These are phyloP conservation scores for Hyaloscypha bicolor DNA, from an alignment of 495 filamentous ascomycete genomes.

Conservation along the genomic window DNA sequence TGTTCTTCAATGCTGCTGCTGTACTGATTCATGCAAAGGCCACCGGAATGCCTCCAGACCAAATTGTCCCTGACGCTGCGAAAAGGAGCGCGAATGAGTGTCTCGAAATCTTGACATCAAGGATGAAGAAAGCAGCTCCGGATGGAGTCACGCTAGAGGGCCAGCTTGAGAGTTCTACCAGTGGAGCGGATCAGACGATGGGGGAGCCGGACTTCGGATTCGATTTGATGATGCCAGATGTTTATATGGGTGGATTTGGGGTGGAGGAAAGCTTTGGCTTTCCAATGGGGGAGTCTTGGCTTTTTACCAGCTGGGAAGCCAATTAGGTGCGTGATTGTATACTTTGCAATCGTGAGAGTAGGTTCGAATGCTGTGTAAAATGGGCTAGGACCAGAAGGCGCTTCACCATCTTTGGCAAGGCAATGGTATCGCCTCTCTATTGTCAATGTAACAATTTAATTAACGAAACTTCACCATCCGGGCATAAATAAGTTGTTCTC, in stretches of 20 bases:
- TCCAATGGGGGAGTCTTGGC: background rate
- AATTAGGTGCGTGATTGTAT: background rate
- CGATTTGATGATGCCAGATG: constrained; percentile 26
- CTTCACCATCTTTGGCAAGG: too few relatives aligned
- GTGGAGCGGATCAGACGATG: background rate
- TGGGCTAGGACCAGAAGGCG: background rate
- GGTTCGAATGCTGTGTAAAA: background rate
- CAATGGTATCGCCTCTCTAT: too few relatives aligned
- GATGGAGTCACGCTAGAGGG: background rate
- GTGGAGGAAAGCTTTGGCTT: background rate
- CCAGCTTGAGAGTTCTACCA: background rate
- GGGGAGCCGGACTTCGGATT: constrained; percentile 8
- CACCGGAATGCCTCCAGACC: constrained; percentile 34
- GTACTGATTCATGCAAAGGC: constrained; percentile 39
- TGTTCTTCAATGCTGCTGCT: constrained; percentile 30
- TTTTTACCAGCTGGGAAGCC: background rate
- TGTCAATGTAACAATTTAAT: too few relatives aligned
- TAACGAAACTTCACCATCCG: too few relatives aligned
- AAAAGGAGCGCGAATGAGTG: constrained; percentile 29
- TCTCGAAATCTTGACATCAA: constrained; percentile 12
- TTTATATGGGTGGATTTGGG: background rate
- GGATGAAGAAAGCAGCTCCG: constrained; percentile 8
- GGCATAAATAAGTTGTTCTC: too few relatives aligned
- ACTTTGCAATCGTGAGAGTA: background rate
- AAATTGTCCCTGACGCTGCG: constrained; percentile 31